phyloP scores from a whole-genome alignment of 78 protist genomes.

The Pelomyxa schiedti region DNA sequence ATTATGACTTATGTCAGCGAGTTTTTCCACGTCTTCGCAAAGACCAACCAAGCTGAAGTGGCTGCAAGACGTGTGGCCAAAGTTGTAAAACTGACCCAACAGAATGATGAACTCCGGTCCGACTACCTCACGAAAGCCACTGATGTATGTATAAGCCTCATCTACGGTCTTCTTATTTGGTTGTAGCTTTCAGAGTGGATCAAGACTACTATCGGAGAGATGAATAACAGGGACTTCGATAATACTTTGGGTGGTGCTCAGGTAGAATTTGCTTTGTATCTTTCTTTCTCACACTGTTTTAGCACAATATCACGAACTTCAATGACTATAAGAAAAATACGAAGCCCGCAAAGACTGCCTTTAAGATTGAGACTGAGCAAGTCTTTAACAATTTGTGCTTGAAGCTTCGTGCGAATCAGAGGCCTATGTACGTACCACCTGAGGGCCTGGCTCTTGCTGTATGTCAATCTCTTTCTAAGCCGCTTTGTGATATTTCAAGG shows the following conservation, averaged over 20 bases:
- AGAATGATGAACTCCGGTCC: conserved; percentile 35
- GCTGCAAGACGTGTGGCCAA: conserved; percentile 52
- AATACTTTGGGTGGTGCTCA: conserved; percentile 42
- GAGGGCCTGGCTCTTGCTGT: conserved; percentile 23
- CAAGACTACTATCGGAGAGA: not conserved
- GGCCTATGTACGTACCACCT: conserved; percentile 45
- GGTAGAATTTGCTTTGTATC: conserved; percentile 4
- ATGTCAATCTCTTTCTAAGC: no score
- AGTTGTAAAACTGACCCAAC: conserved; percentile 28
- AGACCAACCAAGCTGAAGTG: conserved; percentile 28
- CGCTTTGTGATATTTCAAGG: no score
- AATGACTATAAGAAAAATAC: conserved; percentile 26
- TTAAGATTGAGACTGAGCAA: conserved; percentile 27
- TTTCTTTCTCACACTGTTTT: no score
- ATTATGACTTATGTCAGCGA: conserved; percentile 71
- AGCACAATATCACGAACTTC: no score
- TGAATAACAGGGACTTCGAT: conserved; percentile 35
- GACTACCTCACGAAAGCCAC: conserved; percentile 39
- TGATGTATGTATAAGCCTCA: conserved; percentile 11
- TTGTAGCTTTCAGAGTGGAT: not conserved
- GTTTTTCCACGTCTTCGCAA: conserved; percentile 59
- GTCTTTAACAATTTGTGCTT: conserved; percentile 30
- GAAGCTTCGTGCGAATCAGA: conserved; percentile 26
- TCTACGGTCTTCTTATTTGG: not conserved
- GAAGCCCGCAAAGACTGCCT: conserved; percentile 49